These are phyloP conservation scores for Aspergillus caelatus DNA, from an alignment of 2,329 filamentous ascomycete genomes.

Conservation along the genomic window DNA sequence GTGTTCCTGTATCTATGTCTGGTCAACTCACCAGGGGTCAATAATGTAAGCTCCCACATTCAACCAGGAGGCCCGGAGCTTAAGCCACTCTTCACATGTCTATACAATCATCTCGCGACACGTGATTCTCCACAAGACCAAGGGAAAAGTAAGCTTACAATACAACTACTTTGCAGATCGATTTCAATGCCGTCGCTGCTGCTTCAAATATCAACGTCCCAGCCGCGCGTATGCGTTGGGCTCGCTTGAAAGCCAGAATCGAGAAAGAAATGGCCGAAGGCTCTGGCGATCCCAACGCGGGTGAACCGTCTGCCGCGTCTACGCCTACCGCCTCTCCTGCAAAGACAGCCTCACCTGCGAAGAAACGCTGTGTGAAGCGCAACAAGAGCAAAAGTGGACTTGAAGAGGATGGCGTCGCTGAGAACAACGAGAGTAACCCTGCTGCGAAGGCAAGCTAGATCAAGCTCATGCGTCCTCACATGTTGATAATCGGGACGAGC, in stretches of 20 bases:
- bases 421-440: background rate
- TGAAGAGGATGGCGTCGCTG: background rate
- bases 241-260: constrained; percentile 19
- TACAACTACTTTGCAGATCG: constrained; percentile 32
- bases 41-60: constrained; percentile 33
- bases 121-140: background rate
- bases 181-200: constrained; percentile 34
- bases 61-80: background rate
- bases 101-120: background rate
- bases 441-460: background rate
- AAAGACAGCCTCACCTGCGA: background rate
- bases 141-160: background rate
- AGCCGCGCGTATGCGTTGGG: constrained; percentile 21
- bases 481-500: background rate
- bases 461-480: background rate
- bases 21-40: constrained; percentile 39
- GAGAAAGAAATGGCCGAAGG: constrained; percentile 13
- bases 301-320: constrained; percentile 2
- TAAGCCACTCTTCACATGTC: background rate
- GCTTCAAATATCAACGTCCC: constrained; percentile 16
- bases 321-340: background rate
- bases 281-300: constrained; percentile 8
- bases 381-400: background rate
- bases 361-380: background rate
- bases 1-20: constrained; percentile 49